Evolutionary conservation across 805 yeast genomes (phyloP), one percentile per base, ranked within the genome.

Genomic region (Candida stauntonica): DNA sequence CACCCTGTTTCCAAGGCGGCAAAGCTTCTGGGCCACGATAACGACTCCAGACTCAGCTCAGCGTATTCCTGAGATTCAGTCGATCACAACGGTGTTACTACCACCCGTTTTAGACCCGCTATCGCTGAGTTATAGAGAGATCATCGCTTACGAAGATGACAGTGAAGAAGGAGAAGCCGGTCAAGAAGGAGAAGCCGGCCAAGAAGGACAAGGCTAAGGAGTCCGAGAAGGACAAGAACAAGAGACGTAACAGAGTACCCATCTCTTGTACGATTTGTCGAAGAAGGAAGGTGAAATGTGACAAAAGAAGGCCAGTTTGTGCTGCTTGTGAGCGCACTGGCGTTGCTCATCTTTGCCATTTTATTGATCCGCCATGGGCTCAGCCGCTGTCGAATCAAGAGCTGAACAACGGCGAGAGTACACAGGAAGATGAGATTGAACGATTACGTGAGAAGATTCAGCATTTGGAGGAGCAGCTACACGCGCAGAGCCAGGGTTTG

Each of bases 351-450:
- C 57, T 75, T 15, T 75, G 81, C 42, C 75, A 73, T 36, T 75
- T 74, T 46, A 63, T 75, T 47, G 79, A 73, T 44, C 81, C 79
- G 29, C 62, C 68, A n/a, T 75, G 81, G 81, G 80, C 81, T 1
- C 68, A 67, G 40, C 72, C 72, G 5, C 42, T 57, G 50, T 61
- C 52, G 54, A 62, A 47, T 56, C 61, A 63, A 51, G 83, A 75
- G 56, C 64, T 60, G 44, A 74, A 67, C 42, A 33, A 66, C 57
- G 54, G 62, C 61, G 42, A 70, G 62, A 24, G 74, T 73, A 45
- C 75, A 64, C 27, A 74, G 73, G 47, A 75, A 60, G 30, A 63
- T 11, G 76, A 70, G 46, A 52, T 66, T 3, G 63, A 70, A 45
- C 76, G 72, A 52, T 72, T 86, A 72, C 75, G 75, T 47, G 66